Evolutionary conservation across 306 rosid species (phyloP).

Genomic region (Oxytropis ochrocephala): DNA sequence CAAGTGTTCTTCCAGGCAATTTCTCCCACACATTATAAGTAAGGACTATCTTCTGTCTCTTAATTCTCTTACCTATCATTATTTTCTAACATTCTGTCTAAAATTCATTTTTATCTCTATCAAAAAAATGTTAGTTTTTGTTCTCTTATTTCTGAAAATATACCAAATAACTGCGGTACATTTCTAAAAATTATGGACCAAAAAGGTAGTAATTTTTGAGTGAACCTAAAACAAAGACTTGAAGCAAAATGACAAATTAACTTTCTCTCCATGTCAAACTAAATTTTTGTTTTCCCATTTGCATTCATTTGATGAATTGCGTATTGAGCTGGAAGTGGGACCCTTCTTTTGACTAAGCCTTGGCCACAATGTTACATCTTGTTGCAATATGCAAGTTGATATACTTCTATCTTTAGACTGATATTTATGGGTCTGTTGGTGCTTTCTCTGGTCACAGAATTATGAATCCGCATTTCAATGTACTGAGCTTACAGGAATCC

Average conservation of each 20-base stretch:
- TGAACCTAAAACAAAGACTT: not conserved
- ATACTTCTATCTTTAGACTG: not conserved
- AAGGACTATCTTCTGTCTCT: constrained; percentile 17
- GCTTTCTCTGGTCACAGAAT: constrained; percentile 4
- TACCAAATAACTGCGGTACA: too few relatives aligned
- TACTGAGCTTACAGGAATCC: not conserved
- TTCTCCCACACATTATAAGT: constrained; percentile 88
- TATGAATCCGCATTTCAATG: not conserved
- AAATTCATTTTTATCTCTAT: too few relatives aligned
- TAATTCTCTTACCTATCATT: not conserved
- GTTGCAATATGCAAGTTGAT: constrained; percentile 5
- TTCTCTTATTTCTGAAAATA: too few relatives aligned
- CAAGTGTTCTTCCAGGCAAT: constrained; percentile 68
- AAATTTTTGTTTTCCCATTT: not conserved
- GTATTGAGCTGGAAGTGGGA: constrained; percentile 10
- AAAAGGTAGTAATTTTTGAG: too few relatives aligned
- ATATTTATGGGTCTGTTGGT: not conserved
- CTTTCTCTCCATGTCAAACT: not conserved
- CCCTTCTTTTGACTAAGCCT: constrained; percentile 17
- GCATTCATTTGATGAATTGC: constrained; percentile 14
- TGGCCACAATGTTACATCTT: not conserved
- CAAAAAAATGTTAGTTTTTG: too few relatives aligned
- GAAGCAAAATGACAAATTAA: not conserved
- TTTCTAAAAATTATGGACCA: too few relatives aligned
- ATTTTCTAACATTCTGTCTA: not conserved